Conservation (phyloP, 257 asterid genomes). For the Cordia subcordata region DNA sequence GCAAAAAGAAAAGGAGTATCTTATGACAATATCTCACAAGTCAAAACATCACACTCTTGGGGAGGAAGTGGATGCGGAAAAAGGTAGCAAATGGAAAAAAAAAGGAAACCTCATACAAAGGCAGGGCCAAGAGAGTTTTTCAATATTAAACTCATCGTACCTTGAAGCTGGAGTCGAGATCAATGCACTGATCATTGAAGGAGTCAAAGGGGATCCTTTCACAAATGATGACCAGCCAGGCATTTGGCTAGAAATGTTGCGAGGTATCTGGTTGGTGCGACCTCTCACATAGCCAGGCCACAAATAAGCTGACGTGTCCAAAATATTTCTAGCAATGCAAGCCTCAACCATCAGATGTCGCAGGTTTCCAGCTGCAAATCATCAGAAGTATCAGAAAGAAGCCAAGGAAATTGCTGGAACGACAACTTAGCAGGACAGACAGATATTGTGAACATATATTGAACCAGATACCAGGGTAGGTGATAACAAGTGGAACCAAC, state of each 20-base stretch:
- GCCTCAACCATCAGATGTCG: conserved; percentile 19
- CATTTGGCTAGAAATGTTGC: not conserved
- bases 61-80: not conserved
- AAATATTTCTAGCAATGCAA: conserved; percentile 17
- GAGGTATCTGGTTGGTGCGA: conserved; percentile 1
- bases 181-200: conserved; percentile 8
- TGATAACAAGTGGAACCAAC: too few relatives aligned
- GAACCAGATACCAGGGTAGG: too few relatives aligned
- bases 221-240: conserved; percentile 13
- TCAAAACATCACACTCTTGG: too few relatives aligned
- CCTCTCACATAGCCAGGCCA: conserved; percentile 17
- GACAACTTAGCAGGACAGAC: not conserved
- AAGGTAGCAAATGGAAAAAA: not conserved
- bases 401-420: not conserved
- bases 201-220: conserved; percentile 16
- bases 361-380: conserved; percentile 17
- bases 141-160: not conserved
- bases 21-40: too few relatives aligned
- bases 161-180: conserved; percentile 17
- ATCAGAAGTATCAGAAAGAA: not conserved
- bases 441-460: not conserved
- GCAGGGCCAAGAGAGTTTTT: not conserved
- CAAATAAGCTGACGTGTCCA: conserved; percentile 13
- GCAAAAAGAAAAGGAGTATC: too few relatives aligned
- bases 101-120: too few relatives aligned